These are phyloP conservation scores for Lactarius hengduanensis DNA, from an alignment of 768 basidiomycete genomes.

Conservation along the genomic window DNA sequence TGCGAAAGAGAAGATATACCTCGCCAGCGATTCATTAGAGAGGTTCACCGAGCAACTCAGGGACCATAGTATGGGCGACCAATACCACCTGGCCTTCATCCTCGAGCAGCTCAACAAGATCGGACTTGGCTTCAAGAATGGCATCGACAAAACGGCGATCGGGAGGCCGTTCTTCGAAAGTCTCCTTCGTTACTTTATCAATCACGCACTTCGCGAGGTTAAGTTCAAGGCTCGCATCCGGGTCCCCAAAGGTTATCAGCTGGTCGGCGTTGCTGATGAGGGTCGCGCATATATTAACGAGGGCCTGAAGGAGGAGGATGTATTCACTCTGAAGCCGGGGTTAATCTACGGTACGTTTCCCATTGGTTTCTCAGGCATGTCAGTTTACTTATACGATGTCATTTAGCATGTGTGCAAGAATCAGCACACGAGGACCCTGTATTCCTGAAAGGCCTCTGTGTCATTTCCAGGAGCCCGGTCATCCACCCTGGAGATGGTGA, in stretches of 20 bases:
- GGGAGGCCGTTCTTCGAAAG: conserved; percentile 57
- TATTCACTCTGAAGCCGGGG: conserved; percentile 15
- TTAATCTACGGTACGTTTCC: conserved; percentile 19
- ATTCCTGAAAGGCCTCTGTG: conserved; percentile 14
- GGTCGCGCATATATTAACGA: conserved; percentile 38
- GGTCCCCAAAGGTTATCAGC: conserved; percentile 61
- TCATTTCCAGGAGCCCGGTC: conserved; percentile 37
- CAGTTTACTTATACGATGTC: too few relatives aligned
- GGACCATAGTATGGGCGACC: conserved; percentile 44
- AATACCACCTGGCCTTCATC: conserved; percentile 51
- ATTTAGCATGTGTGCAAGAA: conserved; percentile 25
- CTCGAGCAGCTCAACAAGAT: conserved; percentile 48
- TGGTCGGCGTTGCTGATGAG: conserved; percentile 85
- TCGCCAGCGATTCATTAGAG: conserved; percentile 55
- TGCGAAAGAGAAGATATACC: conserved; percentile 55
- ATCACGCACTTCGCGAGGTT: conserved; percentile 66
- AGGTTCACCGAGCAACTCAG: conserved; percentile 51
- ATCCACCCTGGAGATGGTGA: conserved; percentile 39
- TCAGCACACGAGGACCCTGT: conserved; percentile 1
- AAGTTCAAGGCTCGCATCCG: conserved; percentile 75
- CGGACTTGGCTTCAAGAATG: conserved; percentile 48
- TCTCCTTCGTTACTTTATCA: conserved; percentile 57
- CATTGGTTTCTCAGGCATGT: not conserved
- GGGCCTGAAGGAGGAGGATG: conserved; percentile 9
- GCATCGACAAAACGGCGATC: conserved; percentile 37